Conservation (phyloP, 164 flowering plant genomes). For the Tetracentron sinense region DNA sequence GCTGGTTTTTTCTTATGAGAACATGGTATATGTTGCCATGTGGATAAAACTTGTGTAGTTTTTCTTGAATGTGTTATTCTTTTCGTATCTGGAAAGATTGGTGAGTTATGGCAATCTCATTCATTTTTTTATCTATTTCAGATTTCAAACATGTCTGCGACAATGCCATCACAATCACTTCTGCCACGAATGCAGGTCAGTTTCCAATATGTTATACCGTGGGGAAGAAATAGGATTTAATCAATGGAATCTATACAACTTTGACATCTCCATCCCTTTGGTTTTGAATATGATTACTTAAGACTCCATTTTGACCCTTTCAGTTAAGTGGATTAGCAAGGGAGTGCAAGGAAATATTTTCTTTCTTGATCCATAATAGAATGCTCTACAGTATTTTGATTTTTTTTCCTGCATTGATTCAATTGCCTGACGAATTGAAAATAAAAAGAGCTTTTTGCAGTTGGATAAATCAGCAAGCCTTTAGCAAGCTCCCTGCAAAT, state of each 20-base stretch:
- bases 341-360: background rate
- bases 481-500: too few species aligned
- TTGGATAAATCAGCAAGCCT: too few species aligned
- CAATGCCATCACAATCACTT: conserved; percentile 63
- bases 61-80: background rate
- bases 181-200: conserved; percentile 78
- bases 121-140: conserved; percentile 19
- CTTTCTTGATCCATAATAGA: too few species aligned
- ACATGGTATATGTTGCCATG: too few species aligned
- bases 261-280: background rate
- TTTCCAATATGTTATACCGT: background rate
- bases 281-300: too few species aligned
- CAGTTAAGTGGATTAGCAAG: background rate
- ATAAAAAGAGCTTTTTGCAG: too few species aligned
- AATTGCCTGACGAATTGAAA: too few species aligned
- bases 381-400: too few species aligned
- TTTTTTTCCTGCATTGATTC: too few species aligned
- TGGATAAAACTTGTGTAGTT: background rate
- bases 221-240: background rate
- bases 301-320: too few species aligned
- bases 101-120: background rate
- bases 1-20: background rate
- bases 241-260: background rate
- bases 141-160: conserved; percentile 78
- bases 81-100: background rate